phyloP scores from a whole-genome alignment of 176 grass and related monocot species.

The Cenchrus fungigraminus region DNA sequence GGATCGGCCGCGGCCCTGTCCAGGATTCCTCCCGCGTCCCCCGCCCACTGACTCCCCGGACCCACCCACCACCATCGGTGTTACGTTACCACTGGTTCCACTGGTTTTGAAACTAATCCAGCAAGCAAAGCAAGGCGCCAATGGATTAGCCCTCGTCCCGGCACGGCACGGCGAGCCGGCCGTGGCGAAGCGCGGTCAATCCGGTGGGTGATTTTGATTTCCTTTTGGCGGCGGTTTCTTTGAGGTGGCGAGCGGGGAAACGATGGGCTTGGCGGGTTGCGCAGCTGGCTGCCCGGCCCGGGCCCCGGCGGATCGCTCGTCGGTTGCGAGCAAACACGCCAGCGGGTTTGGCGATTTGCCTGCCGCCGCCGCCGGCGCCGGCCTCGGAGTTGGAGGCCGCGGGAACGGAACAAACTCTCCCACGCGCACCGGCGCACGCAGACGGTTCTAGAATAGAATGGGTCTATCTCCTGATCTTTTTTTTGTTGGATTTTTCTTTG shows the following conservation, averaged over 20 bases:
- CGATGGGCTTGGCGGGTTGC: background rate
- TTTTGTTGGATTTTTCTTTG: background rate
- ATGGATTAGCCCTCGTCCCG: conserved; percentile 14
- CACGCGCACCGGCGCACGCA: background rate
- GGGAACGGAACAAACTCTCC: background rate
- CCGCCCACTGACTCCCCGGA: conserved; percentile 5
- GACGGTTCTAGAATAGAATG: background rate
- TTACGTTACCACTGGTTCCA: too few species aligned
- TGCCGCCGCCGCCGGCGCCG: background rate
- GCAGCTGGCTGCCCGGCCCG: too few species aligned
- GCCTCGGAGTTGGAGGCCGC: background rate
- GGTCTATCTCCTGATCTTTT: background rate
- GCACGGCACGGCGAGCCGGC: background rate
- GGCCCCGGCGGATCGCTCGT: background rate
- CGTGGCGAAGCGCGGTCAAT: background rate
- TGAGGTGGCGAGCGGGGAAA: conserved; percentile 16
- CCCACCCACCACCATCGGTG: background rate
- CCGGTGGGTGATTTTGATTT: background rate
- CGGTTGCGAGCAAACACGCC: conserved; percentile 9
- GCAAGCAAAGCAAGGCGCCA: background rate
- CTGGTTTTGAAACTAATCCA: background rate
- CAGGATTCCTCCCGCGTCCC: conserved; percentile 37
- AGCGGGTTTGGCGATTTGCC: conserved; percentile 9
- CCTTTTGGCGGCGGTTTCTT: background rate
- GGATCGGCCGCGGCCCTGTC: background rate